phyloP scores from a whole-genome alignment of 2,329 filamentous ascomycete genomes.

The Metarhizium album region DNA sequence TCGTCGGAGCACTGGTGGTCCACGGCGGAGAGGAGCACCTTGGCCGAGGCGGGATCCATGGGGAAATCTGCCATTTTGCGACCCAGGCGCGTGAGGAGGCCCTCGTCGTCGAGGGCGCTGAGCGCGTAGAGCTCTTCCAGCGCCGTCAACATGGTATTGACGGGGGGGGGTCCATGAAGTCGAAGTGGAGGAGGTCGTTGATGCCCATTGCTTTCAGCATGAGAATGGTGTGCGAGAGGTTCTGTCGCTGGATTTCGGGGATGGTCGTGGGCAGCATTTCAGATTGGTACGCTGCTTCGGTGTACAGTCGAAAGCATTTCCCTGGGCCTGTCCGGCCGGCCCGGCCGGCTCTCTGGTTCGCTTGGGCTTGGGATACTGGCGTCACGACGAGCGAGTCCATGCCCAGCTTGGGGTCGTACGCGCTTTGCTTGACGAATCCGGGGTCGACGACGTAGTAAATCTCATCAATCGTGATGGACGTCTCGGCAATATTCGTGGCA shows the following conservation, averaged over 20 bases:
- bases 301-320: slow-evolving; percentile 93
- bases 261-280: slow-evolving; percentile 97
- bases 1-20: slow-evolving; percentile 88
- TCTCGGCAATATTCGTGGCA: slow-evolving; percentile 96
- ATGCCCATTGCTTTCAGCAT: slow-evolving; percentile 99
- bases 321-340: slow-evolving; percentile 91
- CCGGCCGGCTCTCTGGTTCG: slow-evolving; percentile 85
- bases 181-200: slow-evolving; percentile 92
- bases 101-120: slow-evolving; percentile 88
- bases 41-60: slow-evolving; percentile 89
- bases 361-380: slow-evolving; percentile 92
- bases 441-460: slow-evolving; percentile 97
- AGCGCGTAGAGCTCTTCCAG: slow-evolving; percentile 91
- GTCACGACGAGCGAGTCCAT: slow-evolving; percentile 97
- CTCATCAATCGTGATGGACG: slow-evolving; percentile 93
- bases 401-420: slow-evolving; percentile 90
- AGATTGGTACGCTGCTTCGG: slow-evolving; percentile 86
- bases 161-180: slow-evolving; percentile 99
- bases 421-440: slow-evolving; percentile 95
- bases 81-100: slow-evolving; percentile 79
- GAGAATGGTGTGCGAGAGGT: slow-evolving; percentile 82
- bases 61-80: slow-evolving; percentile 98
- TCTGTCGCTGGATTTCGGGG: slow-evolving; percentile 92
- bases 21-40: slow-evolving; percentile 78
- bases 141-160: slow-evolving; percentile 94